Base-by-base conservation (phyloP, 345 rosid genomes). In the Eucalyptus guilfoylei region DNA sequence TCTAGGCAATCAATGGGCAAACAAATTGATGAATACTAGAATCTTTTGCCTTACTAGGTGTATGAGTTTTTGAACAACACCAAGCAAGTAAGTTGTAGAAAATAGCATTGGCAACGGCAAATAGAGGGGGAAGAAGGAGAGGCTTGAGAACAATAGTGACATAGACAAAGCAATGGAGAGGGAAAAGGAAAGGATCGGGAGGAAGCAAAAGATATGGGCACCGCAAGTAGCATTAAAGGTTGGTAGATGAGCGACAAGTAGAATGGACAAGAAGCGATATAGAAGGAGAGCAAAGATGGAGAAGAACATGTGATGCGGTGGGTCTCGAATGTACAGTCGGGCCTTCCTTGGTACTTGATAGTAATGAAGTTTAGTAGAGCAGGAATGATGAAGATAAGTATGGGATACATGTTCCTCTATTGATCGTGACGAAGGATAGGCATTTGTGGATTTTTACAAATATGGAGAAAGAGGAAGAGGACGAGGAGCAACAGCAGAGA, bases 1-100 rank as follows among this genome's bases (percentile, higher is more conserved):
- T 64, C 40, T 0, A 1, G 0, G 21, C 37, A 64, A 14, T 14
- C 21, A 34, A 15, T 1, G 11, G 40, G 11, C 10, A n/a, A 64
- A 64, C 40, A n/a, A 64, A n/a, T 64, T 14, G 64, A n/a, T 15
- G 76, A 15, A 64, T 64, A 23, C 15, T 40, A 40, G 30, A 76
- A 40, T 40, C 30, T 76, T 76, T 40, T 76, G 30, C 30, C 12
- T 40, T 42, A 11, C 47, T 12, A 21, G 9, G 7, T 23, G 15
- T 19, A 40, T 6, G 47, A 76, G 30, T 21, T 76, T 76, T 26
- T 40, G 4, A 23, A 6, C 28, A 13, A 76, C 47, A 40, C 47
- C 15, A 1, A 14, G 40, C 47, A 76, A 4, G 83, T 5, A 21
- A 37, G 28, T 6, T 21, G 47, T 40, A 76, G 47, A 76, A 26